A percentile compares a stretch with the other conserved stretches of the same genome.
Evolutionary conservation across 73 alveolate species (phyloP).

Genomic region (Urostyla sp.): DNA sequence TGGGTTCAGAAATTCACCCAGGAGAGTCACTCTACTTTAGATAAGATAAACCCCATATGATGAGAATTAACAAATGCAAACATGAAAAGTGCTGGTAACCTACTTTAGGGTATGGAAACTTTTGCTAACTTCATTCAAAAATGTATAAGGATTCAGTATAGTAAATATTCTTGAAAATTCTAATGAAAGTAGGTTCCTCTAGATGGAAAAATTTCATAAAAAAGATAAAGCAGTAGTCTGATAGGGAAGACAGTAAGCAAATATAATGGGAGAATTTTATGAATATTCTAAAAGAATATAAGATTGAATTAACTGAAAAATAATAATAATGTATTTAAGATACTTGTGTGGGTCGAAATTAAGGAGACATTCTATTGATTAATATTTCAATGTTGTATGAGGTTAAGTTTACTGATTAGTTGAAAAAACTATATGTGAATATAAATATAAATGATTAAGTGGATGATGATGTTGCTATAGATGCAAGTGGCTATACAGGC

Average conservation of each 20-base stretch:
- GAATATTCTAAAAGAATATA: not conserved
- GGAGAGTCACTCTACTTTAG: constrained; percentile 26
- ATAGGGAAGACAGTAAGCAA: constrained; percentile 17
- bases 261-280: constrained; percentile 15
- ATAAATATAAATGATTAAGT: constrained; percentile 8
- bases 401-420: constrained; percentile 9
- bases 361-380: not conserved
- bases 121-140: constrained; percentile 32
- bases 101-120: constrained; percentile 18
- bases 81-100: constrained; percentile 57
- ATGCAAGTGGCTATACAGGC: constrained; percentile 49
- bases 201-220: constrained; percentile 12
- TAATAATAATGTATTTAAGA: not conserved
- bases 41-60: constrained; percentile 47
- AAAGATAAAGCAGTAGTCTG: constrained; percentile 4
- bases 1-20: constrained; percentile 50
- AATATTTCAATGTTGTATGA: constrained; percentile 11
- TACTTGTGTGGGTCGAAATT: constrained; percentile 48
- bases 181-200: not conserved
- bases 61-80: constrained; percentile 27
- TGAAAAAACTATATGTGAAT: constrained; percentile 21
- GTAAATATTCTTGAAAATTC: not conserved
- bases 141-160: constrained; percentile 28
- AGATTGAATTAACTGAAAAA: not conserved
- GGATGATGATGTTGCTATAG: constrained; percentile 48